phyloP scores from a whole-genome alignment of 768 basidiomycete species.

The Pulveroboletus ravenelii region DNA sequence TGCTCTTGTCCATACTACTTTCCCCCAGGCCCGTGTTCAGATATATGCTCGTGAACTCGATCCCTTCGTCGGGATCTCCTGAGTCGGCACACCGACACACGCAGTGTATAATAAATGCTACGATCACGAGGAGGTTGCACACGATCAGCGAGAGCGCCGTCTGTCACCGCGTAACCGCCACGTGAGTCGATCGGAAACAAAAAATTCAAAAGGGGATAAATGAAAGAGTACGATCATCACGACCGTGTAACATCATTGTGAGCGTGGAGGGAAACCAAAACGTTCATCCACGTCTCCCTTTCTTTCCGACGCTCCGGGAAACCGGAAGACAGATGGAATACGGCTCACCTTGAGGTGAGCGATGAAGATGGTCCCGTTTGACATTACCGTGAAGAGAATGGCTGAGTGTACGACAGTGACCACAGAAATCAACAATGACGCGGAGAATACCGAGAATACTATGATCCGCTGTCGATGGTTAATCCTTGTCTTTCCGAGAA shows the following conservation, averaged over 20 bases:
- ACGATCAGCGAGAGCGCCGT: slow-evolving; percentile 21
- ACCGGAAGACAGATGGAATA: not conserved
- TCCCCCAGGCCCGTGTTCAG: slow-evolving; percentile 2
- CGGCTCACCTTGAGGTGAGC: slow-evolving; percentile 21
- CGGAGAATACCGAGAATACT: slow-evolving; percentile 17
- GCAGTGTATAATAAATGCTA: slow-evolving; percentile 16
- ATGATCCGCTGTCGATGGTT: slow-evolving; percentile 11
- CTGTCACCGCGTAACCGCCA: slow-evolving; percentile 2
- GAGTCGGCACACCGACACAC: not conserved
- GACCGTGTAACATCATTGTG: too few species aligned
- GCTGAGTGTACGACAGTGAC: slow-evolving; percentile 17
- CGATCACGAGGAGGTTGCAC: slow-evolving; percentile 26
- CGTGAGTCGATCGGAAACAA: not conserved
- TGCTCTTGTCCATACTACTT: not conserved
- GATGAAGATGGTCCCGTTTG: slow-evolving; percentile 11
- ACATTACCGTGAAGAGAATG: not conserved
- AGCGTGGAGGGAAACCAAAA: not conserved
- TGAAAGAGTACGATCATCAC: too few species aligned
- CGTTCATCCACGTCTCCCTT: not conserved
- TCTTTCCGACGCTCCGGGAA: not conserved
- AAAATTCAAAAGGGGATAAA: too few species aligned
- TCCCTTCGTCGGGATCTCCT: slow-evolving; percentile 1
- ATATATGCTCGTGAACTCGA: slow-evolving; percentile 17
- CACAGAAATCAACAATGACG: slow-evolving; percentile 14
- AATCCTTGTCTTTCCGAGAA: slow-evolving; percentile 7